Evolutionary conservation across 495 filamentous ascomycete species (phyloP), one percentile per base, ranked within the genome.

Genomic region (Rostrohypoxylon terebratum): DNA sequence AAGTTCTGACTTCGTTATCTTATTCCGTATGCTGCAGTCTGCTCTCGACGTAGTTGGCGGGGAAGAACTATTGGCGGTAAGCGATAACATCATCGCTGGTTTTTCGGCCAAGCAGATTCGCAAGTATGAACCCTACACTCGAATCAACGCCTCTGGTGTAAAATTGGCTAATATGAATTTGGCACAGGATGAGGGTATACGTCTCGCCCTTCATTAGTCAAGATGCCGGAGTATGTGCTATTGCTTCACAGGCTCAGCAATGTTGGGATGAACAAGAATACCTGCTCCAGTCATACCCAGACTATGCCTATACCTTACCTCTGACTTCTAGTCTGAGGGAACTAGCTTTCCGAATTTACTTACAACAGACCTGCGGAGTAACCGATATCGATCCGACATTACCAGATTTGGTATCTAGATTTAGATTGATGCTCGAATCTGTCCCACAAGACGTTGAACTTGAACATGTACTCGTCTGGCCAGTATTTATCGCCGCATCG

Each of bases 201-300:
- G 16, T 33, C 0, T 58, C 54, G 4, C 54, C 54, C 1, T 58
- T 58, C 33, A 58, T 58, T 21, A 58, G 54, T 23, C 54, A 58
- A 40, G 54, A 58, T 14, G 33, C 16, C 21, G 54, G 54, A 13
- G 20, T 58, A 21, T 6, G 16, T 31, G 54, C 54, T 13, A 8
- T 58, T 11, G n/a, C 54, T 16, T 6, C 54, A 23, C 54, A 58
- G 13, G 54, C 33, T 7, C 31, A 58, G 4, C 54, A 58, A 18
- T 40, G 54, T 21, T 58, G 54, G 54, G 54, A 58, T 58, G 54
- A 58, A 8, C 54, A 58, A 16, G 54, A 58, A 42, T 42, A 42
- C 13, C 5, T 42, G 8, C 14, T 54, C 23, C 20, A 28, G 16
- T 25, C n/a, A 14, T 33, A 40, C 33, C 54, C 38, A 1, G 38